Conservation (phyloP, 805 yeast genomes). For the Naumovozyma baii region DNA sequence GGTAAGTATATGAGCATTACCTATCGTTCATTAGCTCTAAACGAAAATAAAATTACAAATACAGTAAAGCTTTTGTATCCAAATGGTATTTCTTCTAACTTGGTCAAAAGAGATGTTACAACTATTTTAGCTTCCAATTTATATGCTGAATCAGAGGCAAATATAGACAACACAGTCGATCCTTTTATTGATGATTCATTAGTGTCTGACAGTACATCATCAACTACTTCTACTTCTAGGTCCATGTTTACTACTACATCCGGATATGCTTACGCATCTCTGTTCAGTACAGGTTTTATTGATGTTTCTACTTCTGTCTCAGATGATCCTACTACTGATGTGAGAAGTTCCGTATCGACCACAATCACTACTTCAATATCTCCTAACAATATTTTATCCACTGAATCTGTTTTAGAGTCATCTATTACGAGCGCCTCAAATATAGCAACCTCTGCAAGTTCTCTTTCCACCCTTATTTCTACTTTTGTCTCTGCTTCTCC, state of each 20-base stretch:
- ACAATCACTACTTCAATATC: neutral
- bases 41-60: conserved; percentile 9
- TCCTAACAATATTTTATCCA: too few relatives aligned
- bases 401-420: too few relatives aligned
- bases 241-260: too few relatives aligned
- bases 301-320: too few relatives aligned
- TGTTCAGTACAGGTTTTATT: too few relatives aligned
- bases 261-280: too few relatives aligned
- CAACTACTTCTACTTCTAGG: neutral
- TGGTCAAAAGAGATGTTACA: conserved; percentile 9
- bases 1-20: conserved; percentile 22
- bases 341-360: too few relatives aligned
- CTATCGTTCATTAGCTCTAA: conserved; percentile 14
- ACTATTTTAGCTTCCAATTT: conserved; percentile 6
- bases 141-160: conserved; percentile 4
- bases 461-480: neutral
- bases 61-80: conserved; percentile 10
- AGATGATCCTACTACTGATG: too few relatives aligned
- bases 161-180: conserved; percentile 4
- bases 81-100: conserved; percentile 1
- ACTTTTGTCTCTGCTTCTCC: neutral
- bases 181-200: neutral
- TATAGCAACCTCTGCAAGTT: neutral
- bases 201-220: neutral
- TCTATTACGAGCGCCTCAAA: neutral